A percentile compares a stretch with the other conserved stretches of the same genome.
Evolutionary conservation across 2,329 filamentous ascomycete species (phyloP).

Genomic region (Pyrenochaeta sp.): DNA sequence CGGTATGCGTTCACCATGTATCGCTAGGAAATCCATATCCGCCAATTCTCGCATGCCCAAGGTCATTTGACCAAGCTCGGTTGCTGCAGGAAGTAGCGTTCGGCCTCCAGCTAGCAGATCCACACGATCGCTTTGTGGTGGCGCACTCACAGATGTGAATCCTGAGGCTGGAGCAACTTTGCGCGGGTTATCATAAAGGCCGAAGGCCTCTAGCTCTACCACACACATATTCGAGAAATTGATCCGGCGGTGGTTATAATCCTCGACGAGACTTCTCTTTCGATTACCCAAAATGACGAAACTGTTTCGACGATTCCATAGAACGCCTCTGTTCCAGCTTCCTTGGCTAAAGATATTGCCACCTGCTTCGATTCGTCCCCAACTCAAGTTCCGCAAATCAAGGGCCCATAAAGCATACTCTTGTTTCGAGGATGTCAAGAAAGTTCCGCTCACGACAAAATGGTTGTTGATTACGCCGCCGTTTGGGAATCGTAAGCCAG

Average conservation of each 20-base stretch:
- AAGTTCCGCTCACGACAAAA: slow-evolving; percentile 97
- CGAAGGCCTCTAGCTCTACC: slow-evolving; percentile 96
- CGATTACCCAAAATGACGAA: slow-evolving; percentile 96
- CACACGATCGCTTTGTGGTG: slow-evolving; percentile 62
- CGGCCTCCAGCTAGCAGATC: slow-evolving; percentile 75
- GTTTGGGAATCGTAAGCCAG: slow-evolving; percentile 92
- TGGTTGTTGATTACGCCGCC: slow-evolving; percentile 94
- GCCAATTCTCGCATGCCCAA: slow-evolving; percentile 82
- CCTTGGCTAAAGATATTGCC: slow-evolving; percentile 92
- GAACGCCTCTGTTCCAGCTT: slow-evolving; percentile 94
- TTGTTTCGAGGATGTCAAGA: slow-evolving; percentile 96
- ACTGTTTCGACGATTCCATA: slow-evolving; percentile 92
- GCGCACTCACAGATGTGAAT: slow-evolving; percentile 82
- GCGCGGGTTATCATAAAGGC: slow-evolving; percentile 93
- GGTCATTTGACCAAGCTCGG: slow-evolving; percentile 84
- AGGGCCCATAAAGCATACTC: slow-evolving; percentile 98
- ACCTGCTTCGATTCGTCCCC: slow-evolving; percentile 95
- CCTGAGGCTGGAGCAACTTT: slow-evolving; percentile 78
- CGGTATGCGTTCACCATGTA: slow-evolving; percentile 88
- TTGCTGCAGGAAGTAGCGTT: slow-evolving; percentile 76
- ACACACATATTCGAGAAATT: slow-evolving; percentile 98
- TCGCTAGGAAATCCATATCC: slow-evolving; percentile 96
- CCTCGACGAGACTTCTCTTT: slow-evolving; percentile 91
- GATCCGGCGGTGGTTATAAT: slow-evolving; percentile 97
- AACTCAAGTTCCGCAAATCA: slow-evolving; percentile 85